A percentile compares a stretch with the other conserved stretches of the same genome.
Conservation (phyloP, 495 filamentous ascomycete genomes). For the Halenospora varia region DNA sequence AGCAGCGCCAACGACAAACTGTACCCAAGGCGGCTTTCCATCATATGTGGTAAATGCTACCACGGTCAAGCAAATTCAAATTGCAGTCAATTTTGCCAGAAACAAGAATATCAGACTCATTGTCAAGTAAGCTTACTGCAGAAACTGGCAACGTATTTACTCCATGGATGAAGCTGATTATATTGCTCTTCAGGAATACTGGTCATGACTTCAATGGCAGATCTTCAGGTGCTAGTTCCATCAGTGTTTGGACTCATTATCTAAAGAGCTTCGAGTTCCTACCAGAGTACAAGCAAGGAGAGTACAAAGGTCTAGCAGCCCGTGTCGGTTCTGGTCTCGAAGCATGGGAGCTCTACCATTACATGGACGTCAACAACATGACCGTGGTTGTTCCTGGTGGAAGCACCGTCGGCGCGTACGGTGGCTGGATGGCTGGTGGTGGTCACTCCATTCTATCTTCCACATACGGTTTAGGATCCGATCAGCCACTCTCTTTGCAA, state of each 20-base stretch:
- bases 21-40: slow-evolving; percentile 33
- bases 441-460: slow-evolving; percentile 52
- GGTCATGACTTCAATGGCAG: slow-evolving; percentile 54
- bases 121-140: slow-evolving; percentile 34
- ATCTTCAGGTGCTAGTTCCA: slow-evolving; percentile 1
- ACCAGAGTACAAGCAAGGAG: not conserved
- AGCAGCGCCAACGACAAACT: slow-evolving; percentile 26
- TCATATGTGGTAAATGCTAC: slow-evolving; percentile 41
- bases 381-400: slow-evolving; percentile 44
- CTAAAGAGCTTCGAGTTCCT: slow-evolving; percentile 6
- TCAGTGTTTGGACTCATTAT: slow-evolving; percentile 12
- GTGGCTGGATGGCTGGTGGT: slow-evolving; percentile 55
- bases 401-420: slow-evolving; percentile 14
- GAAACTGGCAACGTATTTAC: too few species aligned
- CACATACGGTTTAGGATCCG: slow-evolving; percentile 53
- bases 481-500: slow-evolving; percentile 55
- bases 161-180: too few species aligned
- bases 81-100: slow-evolving; percentile 37
- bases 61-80: slow-evolving; percentile 32
- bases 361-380: slow-evolving; percentile 38
- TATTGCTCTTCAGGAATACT: slow-evolving; percentile 36
- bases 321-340: slow-evolving; percentile 54
- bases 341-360: slow-evolving; percentile 45
- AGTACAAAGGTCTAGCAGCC: slow-evolving; percentile 35
- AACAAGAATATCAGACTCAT: slow-evolving; percentile 53